Base-by-base conservation (phyloP, 2,329 filamentous ascomycete genomes). In the Cladosporium colombiae region DNA sequence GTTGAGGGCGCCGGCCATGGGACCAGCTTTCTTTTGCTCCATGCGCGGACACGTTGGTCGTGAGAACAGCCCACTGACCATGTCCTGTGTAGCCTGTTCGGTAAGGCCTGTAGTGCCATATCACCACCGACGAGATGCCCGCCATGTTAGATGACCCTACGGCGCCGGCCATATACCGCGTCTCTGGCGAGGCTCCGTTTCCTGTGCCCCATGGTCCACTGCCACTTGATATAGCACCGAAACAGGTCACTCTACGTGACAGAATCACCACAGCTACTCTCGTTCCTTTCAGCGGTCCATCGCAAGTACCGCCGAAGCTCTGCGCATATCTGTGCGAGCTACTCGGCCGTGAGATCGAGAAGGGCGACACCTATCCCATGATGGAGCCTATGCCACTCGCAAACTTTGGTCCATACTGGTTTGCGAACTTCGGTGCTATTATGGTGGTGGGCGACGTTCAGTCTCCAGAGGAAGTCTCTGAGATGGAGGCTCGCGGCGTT, bases 291-390 rank as follows among this genome's bases (percentile, higher is more conserved):
- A 88, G 88, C 21, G 90, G 90, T n/a, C 86, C 86, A 21, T 82
- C 87, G 65, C 87, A 93, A 74, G 89, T 96, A n/a, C 93, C 93
- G 2, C 81, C 83, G 46, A 89, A 89, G 7, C 82, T 97, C 66
- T 82, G 94, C 40, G 84, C 84, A 46, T 95, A 96, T 74, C 86
- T 97, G 56, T 91, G 87, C 72, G 90, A 92, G 74, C 90, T 95
- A 79, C 85, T 96, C 72, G 94, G 93, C 77, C 90, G 91, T 78
- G 93, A 96, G 78, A 95, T 97, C 74, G 91, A 95, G 74, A 91
- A 92, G 78, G 93, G 93, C 65, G 92, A 96, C 77, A 96, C 93
- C 1, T 96, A 96, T 77, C 92, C 93, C 25, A 94, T 96, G 90
- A 87, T 89, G 72, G 89, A 93, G 62, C 83, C 88, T 21, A 87